A percentile compares a stretch with the other conserved stretches of the same genome.
phyloP scores from a whole-genome alignment of 805 yeast species.

The Spathaspora arborariae region DNA sequence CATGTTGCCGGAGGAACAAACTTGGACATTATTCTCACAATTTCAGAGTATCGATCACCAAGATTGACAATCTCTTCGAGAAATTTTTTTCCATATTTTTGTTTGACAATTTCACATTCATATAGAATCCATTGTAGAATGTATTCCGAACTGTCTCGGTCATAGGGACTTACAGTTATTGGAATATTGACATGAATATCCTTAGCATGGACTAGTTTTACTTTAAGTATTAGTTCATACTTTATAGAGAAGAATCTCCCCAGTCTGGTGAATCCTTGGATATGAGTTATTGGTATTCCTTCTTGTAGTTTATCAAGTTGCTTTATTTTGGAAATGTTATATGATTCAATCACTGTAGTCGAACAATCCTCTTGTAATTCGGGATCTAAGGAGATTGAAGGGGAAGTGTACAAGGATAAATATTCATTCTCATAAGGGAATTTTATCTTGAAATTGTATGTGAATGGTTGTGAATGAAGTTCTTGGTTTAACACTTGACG shows the following conservation, averaged over 20 bases:
- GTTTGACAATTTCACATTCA: conserved; percentile 47
- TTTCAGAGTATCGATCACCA: conserved; percentile 16
- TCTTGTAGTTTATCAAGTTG: conserved; percentile 22
- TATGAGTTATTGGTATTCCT: conserved; percentile 42
- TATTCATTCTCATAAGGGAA: conserved; percentile 37
- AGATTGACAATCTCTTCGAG: conserved; percentile 18
- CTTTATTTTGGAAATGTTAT: conserved; percentile 7
- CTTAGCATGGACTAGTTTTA: conserved; percentile 46
- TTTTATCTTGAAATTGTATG: conserved; percentile 19
- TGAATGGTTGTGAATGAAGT: conserved; percentile 25
- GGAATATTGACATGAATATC: conserved; percentile 50
- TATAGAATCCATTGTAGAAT: conserved; percentile 50
- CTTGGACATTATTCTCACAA: conserved; percentile 17
- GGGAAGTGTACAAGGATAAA: conserved; percentile 20
- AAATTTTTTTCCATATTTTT: conserved; percentile 28
- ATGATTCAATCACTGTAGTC: conserved; percentile 9
- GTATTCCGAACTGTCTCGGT: conserved; percentile 43
- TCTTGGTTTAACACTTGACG: conserved; percentile 22
- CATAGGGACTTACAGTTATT: conserved; percentile 52
- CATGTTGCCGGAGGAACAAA: conserved; percentile 24
- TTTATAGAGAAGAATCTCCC: conserved; percentile 50
- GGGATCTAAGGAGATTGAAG: not conserved
- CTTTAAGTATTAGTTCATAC: conserved; percentile 48
- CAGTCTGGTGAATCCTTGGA: conserved; percentile 42
- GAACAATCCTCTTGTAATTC: conserved; percentile 4